Evolutionary conservation across 352 stramenopile genomes (phyloP), one percentile per base, ranked within the genome.

Genomic region (Pythium phragmiticola): DNA sequence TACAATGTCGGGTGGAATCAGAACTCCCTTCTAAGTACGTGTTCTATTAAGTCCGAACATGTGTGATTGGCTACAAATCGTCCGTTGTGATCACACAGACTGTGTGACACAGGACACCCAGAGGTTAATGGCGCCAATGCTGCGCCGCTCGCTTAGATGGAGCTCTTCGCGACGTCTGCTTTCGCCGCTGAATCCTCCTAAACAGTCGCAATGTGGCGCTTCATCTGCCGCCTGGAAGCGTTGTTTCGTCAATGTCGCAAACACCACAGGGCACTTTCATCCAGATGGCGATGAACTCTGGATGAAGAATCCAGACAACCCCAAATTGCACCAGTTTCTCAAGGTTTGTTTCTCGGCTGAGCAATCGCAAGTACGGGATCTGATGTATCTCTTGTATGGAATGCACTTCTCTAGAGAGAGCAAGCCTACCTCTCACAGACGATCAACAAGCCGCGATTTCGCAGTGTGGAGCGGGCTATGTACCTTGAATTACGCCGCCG

Each of bases 401-500:
- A 21, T 21, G 21, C 51, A 14, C 46, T 19, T 39, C 2, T 41
- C n/a, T 53, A 86, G 72, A 55, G 80, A 37, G 82, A 92, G 61
- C 70, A 74, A 12, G 58, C 62, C 23, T 89, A 89, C 53, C 51
- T 92, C 19, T 60, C 68, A 4, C 69, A 87, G 34, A 74, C 81
- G 51, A 52, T 91, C 21, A 49, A 61, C 48, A 83, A 86, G 63
- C 76, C 76, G 9, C 73, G 76, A 11, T 90, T 91, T 51, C 79
- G 78, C 9, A 68, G 63, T 52, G 69, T 87, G 23, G 83, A 92
- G 67, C 77, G 82, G 21, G 60, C 81, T 19, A 73, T 91, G 30
- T 88, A 89, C 60, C 52, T 76, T 21, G 85, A 95, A 46, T 76
- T 95, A 48, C 80, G 77, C 0, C 75, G 84, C 19, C 80, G 84